These are phyloP conservation scores for Fusarium duplospermum DNA, from an alignment of 2,329 filamentous ascomycete genomes.

Conservation along the genomic window DNA sequence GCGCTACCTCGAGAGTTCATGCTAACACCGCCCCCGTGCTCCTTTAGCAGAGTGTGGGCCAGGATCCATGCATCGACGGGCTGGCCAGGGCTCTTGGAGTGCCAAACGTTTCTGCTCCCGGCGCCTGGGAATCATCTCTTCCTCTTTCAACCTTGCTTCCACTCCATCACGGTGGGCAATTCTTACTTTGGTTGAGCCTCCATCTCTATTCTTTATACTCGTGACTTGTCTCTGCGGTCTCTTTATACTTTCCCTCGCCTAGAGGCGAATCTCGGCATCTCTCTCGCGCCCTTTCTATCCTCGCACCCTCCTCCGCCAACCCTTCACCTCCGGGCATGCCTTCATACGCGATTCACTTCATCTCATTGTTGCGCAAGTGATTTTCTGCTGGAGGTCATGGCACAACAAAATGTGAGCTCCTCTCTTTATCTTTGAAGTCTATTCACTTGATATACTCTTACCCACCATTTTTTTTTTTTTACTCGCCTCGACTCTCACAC, in stretches of 20 bases:
- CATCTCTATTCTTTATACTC: slow-evolving; percentile 16
- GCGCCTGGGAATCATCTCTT: slow-evolving; percentile 51
- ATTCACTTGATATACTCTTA: slow-evolving; percentile 27
- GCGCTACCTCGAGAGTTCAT: slow-evolving; percentile 29
- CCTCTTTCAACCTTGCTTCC: slow-evolving; percentile 51
- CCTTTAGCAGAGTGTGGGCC: slow-evolving; percentile 45
- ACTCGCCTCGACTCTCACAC: slow-evolving; percentile 15
- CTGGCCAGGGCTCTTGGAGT: slow-evolving; percentile 52
- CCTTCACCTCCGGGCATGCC: slow-evolving; percentile 47
- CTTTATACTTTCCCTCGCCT: slow-evolving; percentile 3
- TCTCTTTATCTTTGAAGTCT: slow-evolving; percentile 20
- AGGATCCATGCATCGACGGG: slow-evolving; percentile 42
- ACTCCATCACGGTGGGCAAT: slow-evolving; percentile 46
- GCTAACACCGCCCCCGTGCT: slow-evolving; percentile 52
- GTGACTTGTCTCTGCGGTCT: not conserved
- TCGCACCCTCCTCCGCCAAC: slow-evolving; percentile 35
- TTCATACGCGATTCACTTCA: slow-evolving; percentile 48
- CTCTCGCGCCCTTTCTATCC: slow-evolving; percentile 26
- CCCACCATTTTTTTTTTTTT: slow-evolving; percentile 21
- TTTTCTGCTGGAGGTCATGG: slow-evolving; percentile 51
- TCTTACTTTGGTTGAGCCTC: slow-evolving; percentile 41
- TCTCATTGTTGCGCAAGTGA: slow-evolving; percentile 51
- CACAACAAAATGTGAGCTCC: slow-evolving; percentile 53
- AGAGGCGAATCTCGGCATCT: slow-evolving; percentile 1
- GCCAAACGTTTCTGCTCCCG: slow-evolving; percentile 54